Evolutionary conservation across 106 monocot genomes (phyloP).

Genomic region (Agapanthus africanus): DNA sequence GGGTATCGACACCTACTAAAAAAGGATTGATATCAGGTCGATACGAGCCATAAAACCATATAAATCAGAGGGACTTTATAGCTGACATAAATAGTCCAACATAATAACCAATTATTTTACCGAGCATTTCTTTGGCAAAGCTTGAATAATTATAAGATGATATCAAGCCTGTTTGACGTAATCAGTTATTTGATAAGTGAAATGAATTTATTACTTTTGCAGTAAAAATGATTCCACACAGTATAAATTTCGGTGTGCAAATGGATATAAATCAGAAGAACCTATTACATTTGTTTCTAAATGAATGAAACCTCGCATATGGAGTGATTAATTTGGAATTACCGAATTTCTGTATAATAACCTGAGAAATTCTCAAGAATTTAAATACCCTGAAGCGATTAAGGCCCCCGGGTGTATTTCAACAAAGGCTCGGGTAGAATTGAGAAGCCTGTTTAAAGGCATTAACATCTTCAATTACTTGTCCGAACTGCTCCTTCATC

Average conservation of each 20-base stretch:
- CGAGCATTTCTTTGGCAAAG: too few relatives aligned
- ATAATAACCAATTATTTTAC: too few relatives aligned
- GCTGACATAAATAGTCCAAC: too few relatives aligned
- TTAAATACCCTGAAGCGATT: slow-evolving; percentile 1
- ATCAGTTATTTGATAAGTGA: too few relatives aligned
- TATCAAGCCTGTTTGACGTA: too few relatives aligned
- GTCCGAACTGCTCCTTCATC: slow-evolving; percentile 28
- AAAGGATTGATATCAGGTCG: too few relatives aligned
- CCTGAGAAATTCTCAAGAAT: slow-evolving; percentile 8
- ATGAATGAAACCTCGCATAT: not conserved
- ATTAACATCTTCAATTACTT: slow-evolving; percentile 33
- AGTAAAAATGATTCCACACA: too few relatives aligned
- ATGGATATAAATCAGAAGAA: not conserved
- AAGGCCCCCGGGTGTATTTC: slow-evolving; percentile 6
- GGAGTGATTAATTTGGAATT: not conserved
- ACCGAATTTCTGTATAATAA: slow-evolving; percentile 4
- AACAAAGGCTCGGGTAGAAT: slow-evolving; percentile 54
- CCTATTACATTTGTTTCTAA: slow-evolving; percentile 2
- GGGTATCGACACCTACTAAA: too few relatives aligned
- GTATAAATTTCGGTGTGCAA: not conserved
- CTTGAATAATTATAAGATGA: too few relatives aligned
- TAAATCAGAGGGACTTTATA: too few relatives aligned
- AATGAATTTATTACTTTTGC: too few relatives aligned
- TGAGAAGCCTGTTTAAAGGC: slow-evolving; percentile 36
- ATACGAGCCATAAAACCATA: too few relatives aligned